Evolutionary conservation across 176 grass and related monocot genomes (phyloP).

Genomic region (Tuctoria greenei): DNA sequence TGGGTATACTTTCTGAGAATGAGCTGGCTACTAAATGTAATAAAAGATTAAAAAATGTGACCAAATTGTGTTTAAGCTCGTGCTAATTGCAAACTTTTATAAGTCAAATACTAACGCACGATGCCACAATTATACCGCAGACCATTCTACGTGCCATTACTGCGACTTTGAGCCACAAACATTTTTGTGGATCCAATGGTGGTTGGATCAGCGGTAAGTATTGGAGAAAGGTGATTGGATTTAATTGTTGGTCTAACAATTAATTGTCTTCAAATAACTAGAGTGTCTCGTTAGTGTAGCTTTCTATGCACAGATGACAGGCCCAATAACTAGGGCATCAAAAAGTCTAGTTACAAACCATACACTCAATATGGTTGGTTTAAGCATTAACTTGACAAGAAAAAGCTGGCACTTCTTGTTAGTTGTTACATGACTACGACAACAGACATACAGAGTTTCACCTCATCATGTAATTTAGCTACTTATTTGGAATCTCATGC

Average conservation of each 20-base stretch:
- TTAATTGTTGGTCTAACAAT: constrained; percentile 37
- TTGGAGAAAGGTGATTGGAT: constrained; percentile 25
- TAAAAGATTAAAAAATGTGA: constrained; percentile 22
- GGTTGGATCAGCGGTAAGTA: constrained; percentile 32
- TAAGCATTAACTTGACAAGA: constrained; percentile 1
- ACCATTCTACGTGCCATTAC: constrained; percentile 1
- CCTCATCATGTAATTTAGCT: background rate
- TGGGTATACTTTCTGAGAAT: constrained; percentile 7
- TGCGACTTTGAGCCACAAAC: background rate
- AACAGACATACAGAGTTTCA: background rate
- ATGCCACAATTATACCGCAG: background rate
- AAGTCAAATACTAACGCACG: background rate
- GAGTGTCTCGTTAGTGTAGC: background rate
- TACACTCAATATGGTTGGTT: background rate
- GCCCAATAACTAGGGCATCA: constrained; percentile 23
- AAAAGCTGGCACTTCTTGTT: background rate
- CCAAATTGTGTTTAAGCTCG: background rate
- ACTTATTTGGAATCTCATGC: background rate
- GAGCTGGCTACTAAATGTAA: constrained; percentile 22
- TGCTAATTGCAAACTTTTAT: constrained; percentile 16
- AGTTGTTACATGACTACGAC: background rate
- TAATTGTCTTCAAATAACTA: constrained; percentile 10
- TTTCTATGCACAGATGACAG: constrained; percentile 4
- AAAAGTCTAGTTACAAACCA: constrained; percentile 5
- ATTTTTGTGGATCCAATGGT: constrained; percentile 20